These are phyloP conservation scores for Gomphus sp. DNA, from an alignment of 1,284 basidiomycete genomes.

Conservation along the genomic window DNA sequence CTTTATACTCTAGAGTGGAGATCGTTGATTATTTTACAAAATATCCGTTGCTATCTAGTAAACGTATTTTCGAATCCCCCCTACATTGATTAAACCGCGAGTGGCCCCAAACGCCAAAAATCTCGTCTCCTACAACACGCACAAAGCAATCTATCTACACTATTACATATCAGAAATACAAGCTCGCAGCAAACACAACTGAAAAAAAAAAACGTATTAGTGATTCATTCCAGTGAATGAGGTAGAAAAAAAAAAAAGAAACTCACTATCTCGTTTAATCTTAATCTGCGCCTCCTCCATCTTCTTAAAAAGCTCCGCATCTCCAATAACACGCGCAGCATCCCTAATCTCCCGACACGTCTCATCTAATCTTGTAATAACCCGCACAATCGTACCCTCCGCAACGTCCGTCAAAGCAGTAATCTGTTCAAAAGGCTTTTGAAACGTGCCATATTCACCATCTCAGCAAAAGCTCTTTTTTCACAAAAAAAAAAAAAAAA, in stretches of 20 bases:
- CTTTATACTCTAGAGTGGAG: too few species aligned
- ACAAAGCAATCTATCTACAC: too few species aligned
- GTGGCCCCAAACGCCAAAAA: too few species aligned
- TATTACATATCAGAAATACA: conserved; percentile 61
- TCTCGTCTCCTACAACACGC: too few species aligned
- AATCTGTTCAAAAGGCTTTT: conserved; percentile 97
- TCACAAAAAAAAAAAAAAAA: too few species aligned
- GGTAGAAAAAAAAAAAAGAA: conserved; percentile 1
- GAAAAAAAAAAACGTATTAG: conserved; percentile 5
- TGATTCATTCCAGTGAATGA: too few species aligned
- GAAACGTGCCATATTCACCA: too few species aligned
- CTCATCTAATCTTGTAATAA: conserved; percentile 94
- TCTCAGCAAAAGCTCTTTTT: too few species aligned
- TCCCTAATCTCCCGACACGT: conserved; percentile 96
- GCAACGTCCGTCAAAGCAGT: conserved; percentile 89
- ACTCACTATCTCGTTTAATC: conserved; percentile 91
- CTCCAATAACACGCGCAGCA: conserved; percentile 95
- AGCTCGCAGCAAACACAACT: conserved; percentile 81
- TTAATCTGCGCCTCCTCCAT: conserved; percentile 94
- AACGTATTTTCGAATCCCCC: too few species aligned
- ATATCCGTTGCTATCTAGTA: too few species aligned
- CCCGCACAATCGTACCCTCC: conserved; percentile 95
- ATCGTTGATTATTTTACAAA: too few species aligned
- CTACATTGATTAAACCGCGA: too few species aligned
- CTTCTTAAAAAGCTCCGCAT: conserved; percentile 91